Evolutionary conservation across 2,329 filamentous ascomycete species (phyloP).

Genomic region (Phyllosticta ampelicida): DNA sequence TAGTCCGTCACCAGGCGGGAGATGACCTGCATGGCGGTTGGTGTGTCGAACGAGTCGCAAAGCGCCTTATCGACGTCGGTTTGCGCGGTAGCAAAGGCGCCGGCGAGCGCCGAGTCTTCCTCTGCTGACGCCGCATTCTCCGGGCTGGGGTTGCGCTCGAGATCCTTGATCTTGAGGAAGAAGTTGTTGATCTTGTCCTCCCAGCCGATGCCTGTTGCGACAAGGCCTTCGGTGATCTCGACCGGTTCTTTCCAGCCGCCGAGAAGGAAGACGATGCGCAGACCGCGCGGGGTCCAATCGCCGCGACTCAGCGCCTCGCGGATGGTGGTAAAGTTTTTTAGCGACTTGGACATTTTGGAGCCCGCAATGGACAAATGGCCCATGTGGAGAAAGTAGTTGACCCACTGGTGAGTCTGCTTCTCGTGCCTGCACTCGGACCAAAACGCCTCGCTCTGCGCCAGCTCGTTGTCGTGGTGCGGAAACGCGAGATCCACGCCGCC

Average conservation of each 20-base stretch:
- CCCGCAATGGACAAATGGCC: slow-evolving; percentile 83
- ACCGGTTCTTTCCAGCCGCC: slow-evolving; percentile 85
- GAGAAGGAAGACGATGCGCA: slow-evolving; percentile 79
- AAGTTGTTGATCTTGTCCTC: slow-evolving; percentile 68
- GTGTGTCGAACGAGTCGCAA: slow-evolving; percentile 80
- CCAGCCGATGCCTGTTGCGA: slow-evolving; percentile 64
- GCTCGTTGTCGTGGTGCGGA: slow-evolving; percentile 69
- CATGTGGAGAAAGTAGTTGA: slow-evolving; percentile 95
- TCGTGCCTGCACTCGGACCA: slow-evolving; percentile 42
- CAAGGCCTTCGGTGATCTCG: slow-evolving; percentile 77
- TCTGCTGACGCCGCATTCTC: slow-evolving; percentile 18
- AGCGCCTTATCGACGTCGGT: slow-evolving; percentile 53
- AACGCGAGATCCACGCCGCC: slow-evolving; percentile 87
- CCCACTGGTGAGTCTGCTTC: slow-evolving; percentile 53
- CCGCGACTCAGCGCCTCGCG: slow-evolving; percentile 61
- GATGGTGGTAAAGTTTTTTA: slow-evolving; percentile 96
- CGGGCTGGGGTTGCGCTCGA: slow-evolving; percentile 28
- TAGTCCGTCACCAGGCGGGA: slow-evolving; percentile 66
- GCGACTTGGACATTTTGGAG: slow-evolving; percentile 88
- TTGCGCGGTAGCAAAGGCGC: slow-evolving; percentile 44
- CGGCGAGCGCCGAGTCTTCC: slow-evolving; percentile 33
- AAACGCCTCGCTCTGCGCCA: slow-evolving; percentile 85
- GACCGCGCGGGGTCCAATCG: slow-evolving; percentile 65
- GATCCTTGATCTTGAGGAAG: slow-evolving; percentile 48
- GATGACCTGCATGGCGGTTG: slow-evolving; percentile 66